Conservation (phyloP, 2,329 filamentous ascomycete genomes). For the Didymella pinodella region DNA sequence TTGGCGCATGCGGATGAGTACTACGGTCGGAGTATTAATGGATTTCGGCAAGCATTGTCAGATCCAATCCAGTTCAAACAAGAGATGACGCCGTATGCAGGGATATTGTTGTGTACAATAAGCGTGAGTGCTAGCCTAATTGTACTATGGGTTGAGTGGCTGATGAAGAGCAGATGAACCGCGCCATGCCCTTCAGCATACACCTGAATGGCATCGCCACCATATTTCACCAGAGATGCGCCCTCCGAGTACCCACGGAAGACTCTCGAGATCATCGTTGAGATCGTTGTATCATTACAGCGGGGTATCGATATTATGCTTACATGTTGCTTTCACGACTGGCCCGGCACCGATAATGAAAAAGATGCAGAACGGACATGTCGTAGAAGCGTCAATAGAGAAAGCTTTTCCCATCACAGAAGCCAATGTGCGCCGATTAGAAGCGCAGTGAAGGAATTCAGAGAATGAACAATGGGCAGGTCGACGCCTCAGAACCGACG, state of each 20-base stretch:
- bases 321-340: background rate
- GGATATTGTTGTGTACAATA: constrained; percentile 13
- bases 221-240: constrained; percentile 13
- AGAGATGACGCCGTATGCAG: constrained; percentile 16
- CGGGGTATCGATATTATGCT: background rate
- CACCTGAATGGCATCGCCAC: constrained; percentile 19
- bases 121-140: constrained; percentile 1
- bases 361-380: background rate
- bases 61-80: constrained; percentile 7
- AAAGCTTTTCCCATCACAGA: background rate
- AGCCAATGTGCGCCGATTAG: background rate
- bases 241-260: background rate
- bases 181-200: constrained; percentile 21
- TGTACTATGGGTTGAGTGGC: background rate
- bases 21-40: constrained; percentile 18
- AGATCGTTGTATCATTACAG: background rate
- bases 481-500: background rate
- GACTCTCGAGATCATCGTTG: background rate
- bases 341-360: background rate
- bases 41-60: constrained; percentile 11
- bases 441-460: background rate
- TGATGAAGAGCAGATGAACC: constrained; percentile 14
- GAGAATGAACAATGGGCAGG: background rate
- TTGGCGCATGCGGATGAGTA: constrained; percentile 10
- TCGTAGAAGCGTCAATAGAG: background rate